phyloP scores from a whole-genome alignment of 495 filamentous ascomycete species.

The Aspergillus kassunensis region DNA sequence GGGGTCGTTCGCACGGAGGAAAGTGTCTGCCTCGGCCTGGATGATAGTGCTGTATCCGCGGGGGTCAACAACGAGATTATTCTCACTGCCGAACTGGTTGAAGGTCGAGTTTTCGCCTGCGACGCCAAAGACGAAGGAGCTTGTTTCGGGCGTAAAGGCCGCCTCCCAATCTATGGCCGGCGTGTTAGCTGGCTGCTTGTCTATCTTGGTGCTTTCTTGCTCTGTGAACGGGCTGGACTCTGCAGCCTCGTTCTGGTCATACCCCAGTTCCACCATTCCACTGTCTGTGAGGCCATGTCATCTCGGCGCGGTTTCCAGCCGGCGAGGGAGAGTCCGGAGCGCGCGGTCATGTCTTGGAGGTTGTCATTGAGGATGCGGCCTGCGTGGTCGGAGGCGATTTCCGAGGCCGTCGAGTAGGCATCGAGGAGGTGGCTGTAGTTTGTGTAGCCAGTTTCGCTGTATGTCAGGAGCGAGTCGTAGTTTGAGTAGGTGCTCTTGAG shows the following conservation, averaged over 20 bases:
- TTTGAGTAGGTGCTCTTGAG: constrained; percentile 61
- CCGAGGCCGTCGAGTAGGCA: constrained; percentile 49
- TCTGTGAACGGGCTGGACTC: background rate
- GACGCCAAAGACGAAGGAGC: constrained; percentile 41
- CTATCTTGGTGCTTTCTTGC: background rate
- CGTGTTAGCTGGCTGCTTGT: background rate
- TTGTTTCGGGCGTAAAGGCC: constrained; percentile 44
- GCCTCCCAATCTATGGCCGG: constrained; percentile 53
- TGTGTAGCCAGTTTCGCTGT: constrained; percentile 49
- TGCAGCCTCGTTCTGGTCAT: constrained; percentile 2
- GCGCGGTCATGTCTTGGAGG: constrained; percentile 59
- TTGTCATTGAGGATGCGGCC: constrained; percentile 56
- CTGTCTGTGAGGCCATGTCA: constrained; percentile 54
- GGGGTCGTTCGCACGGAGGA: constrained; percentile 49
- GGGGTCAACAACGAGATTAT: constrained; percentile 65
- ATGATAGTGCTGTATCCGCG: constrained; percentile 65
- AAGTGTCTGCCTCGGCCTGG: constrained; percentile 57
- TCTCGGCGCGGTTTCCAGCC: constrained; percentile 60
- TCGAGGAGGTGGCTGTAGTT: constrained; percentile 51
- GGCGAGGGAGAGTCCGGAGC: constrained; percentile 55
- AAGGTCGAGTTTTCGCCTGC: constrained; percentile 46
- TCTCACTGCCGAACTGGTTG: constrained; percentile 51
- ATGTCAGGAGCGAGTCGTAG: constrained; percentile 58
- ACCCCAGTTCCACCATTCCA: constrained; percentile 63
- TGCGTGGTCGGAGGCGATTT: constrained; percentile 49